Evolutionary conservation across 805 yeast species (phyloP), one percentile per base, ranked within the genome.

Genomic region (Candida schatavii): DNA sequence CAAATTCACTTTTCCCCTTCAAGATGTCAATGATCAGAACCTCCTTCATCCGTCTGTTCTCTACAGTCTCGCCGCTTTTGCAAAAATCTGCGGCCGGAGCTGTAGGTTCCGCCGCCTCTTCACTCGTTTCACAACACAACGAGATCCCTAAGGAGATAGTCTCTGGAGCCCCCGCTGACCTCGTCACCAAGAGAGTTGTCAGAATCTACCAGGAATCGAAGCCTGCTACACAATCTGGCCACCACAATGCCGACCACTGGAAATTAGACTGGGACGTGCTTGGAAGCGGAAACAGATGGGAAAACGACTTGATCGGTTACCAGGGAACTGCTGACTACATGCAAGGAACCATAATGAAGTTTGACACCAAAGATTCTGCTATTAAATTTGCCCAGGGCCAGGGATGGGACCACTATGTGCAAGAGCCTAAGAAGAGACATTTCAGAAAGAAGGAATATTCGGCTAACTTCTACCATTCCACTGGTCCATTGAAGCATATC

Each of bases 301-400:
- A 87, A 59, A 87, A 87, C 64, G 91, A 85, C 60, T 71, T 87
- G 59, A 87, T 87, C 64, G 96, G 96, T 20, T 87, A 85, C 71
- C 90, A 85, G 55, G 77, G 86, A 35, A 72, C 85, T 35, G 78
- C 85, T 28, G 96, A 87, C 61, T 82, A 80, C 65, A 83, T 88
- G 85, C 85, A 86, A 67, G 88, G 84, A 14, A 83, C 91, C 6
- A 77, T 77, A 57, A 64, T 87, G 72, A 80, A 81, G 59, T 87
- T 87, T 60, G 84, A 80, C 56, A 70, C 81, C 39, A 81, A 78
- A 63, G 91, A 87, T 37, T 77, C 86, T 31, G 96, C 96, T 27
- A 70, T 83, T 45, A 75, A 77, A 43, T 87, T 87, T 62, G 95
- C 95, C 9, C 77, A 80, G 50, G 83, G 86, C 45, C 91, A 87